Base-by-base conservation (phyloP, 768 basidiomycete species). In the Rhodotorula taiwanensis region DNA sequence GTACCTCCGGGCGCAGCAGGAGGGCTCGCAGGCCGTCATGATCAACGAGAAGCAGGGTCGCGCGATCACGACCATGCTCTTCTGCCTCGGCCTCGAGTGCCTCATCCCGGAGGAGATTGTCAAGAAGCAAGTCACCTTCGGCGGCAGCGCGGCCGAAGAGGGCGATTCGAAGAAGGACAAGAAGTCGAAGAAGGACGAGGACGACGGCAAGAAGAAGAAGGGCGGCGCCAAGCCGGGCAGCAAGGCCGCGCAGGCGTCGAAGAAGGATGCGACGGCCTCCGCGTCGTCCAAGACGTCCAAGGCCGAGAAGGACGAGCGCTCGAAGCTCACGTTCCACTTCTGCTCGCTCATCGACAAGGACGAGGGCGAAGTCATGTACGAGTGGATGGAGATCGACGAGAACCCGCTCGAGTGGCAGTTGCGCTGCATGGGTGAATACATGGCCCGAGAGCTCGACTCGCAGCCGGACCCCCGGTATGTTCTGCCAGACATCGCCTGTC, bases 371-470 rank as follows among this genome's bases (percentile, higher is more conserved):
- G 55, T 63, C 34, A 47, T 60, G 10, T 64, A 62, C 54, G 60
- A 59, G 13, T 71, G 52, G 54, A 71, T 67, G 66, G 61, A 59
- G 44, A 80, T 85, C 58, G 75, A 67, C 3, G 84, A 85, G 60
- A 76, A 83, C 61, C 83, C 83, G 2, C 73, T 84, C 14, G 74
- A 77, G 18, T 87, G 86, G 84, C 86, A 87, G 71, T 76, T 87
- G 30, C 79, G 83, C n/a, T 73, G 81, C 16, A 86, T 86, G 60
- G 86, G 86, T 10, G 81, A 85, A 66, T 84, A 78, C 70, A 84
- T 87, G 86, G 84, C 86, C 69, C 78, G 86, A 41, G 83, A 81
- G 63, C 84, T 87, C 82, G 86, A 86, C 64, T 79, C 83, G 45
- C 76, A 79, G 55, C 72, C 75, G 0, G 86, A 87, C 74, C 49